Evolutionary conservation across 2,329 filamentous ascomycete genomes (phyloP), one percentile per base, ranked within the genome.

Genomic region (Bipolaris sorokiniana): DNA sequence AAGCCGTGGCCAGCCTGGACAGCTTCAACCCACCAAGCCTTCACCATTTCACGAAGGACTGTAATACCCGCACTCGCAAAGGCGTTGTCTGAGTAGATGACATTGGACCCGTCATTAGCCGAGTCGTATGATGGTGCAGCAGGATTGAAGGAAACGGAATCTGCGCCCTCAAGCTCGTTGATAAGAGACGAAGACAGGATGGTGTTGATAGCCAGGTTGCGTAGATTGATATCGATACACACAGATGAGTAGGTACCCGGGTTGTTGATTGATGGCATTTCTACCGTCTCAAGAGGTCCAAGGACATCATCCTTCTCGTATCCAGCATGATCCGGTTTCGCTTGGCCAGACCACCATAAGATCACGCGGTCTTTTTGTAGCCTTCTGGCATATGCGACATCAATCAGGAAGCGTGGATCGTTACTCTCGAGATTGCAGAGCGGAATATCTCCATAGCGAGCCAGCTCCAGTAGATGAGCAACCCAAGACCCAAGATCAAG

Each of bases 41-140:
- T 97, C 66, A 99, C 95, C 93, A 99, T 97, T 68, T 98, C 96
- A 13, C 95, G 89, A 3, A 99, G 83, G 0, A 99, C 95, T 6
- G 89, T 85, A 4, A 98, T 90, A 52, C 92, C 91, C 3, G 94
- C 92, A 48, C 92, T 90, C n/a, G 94, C 89, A 73, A 99, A 99
- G 0, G 94, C 91, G 58, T 90, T 95, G 61, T 97, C 92, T 0
- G 92, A 91, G 60, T 91, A 90, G 6, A 96, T 85, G 16, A 88
- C 84, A 58, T 89, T 89, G 0, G 84, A 81, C 0, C 87, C 88
- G 55, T 89, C 87, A 9, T 83, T 83, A 1, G 82, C 74, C 0
- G 79, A 82, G 26, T 88, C 84, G 54, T 89, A 87, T 0, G 82
- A 78, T 10, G 84, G 83, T 7, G 84, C 85, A 1, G 89, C 88